Base-by-base conservation (phyloP, 345 rosid species). In the Cardamine resedifolia region DNA sequence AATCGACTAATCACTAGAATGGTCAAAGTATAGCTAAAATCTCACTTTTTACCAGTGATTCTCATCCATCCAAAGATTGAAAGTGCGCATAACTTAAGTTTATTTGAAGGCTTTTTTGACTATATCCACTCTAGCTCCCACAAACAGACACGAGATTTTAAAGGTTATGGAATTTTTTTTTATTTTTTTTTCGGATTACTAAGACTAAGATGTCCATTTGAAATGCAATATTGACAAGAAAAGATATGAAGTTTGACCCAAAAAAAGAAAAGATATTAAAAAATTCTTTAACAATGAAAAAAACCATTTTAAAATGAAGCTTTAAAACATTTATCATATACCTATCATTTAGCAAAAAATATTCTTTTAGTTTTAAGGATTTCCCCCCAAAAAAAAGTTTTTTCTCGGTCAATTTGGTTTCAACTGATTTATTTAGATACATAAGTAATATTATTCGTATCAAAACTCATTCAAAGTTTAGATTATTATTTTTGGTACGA, bases 21-120 rank as follows among this genome's bases (percentile, higher is more conserved):
- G 71, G 79, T 75, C 79, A 76, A 76, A 76, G 59, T 63, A 76
- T 36, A 19, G 52, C 60, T 55, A 76, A 61, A 76, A 44, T 36
- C 51, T 34, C 21, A 45, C 79, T 76, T 69, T 76, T 69, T 60
- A 69, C 79, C 44, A 9, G 70, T 62, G 44, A 76, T 76, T 70
- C 79, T 59, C 63, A 74, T 64, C 72, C 58, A 74, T 63, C 65
- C 82, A 60, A 56, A 70, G 28, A 26, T 59, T 48, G 60, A 36
- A 79, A 70, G 72, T 79, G 76, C 75, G 75, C 70, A 71, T 69
- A 53, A 68, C 64, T 24, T 48, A 34, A 76, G 53, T 76, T 76
- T 27, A 76, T 61, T 75, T 55, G 39, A 61, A 61, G 4, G 18
- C 66, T 63, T 55, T 55, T 69, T 76, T 76, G 75, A 76, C 79